phyloP scores from a whole-genome alignment of 1,284 basidiomycete genomes.

The Rhodotorula sp. region DNA sequence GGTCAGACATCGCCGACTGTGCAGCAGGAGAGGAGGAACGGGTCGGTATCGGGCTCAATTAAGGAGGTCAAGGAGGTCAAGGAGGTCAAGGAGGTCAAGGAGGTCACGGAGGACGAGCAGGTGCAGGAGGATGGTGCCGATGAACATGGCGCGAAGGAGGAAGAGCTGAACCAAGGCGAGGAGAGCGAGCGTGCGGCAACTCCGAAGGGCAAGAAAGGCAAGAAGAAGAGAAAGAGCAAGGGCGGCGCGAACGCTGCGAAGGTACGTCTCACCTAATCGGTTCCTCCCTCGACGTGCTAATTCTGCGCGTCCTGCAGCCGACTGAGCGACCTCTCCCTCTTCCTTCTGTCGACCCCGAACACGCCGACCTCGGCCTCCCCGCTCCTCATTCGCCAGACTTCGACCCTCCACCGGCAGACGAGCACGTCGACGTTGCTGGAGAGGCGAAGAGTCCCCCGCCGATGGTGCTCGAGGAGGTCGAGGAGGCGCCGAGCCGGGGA shows the following conservation, averaged over 20 bases:
- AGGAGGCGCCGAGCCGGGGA: slow-evolving; percentile 4
- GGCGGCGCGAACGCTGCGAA: slow-evolving; percentile 1
- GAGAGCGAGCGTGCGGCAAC: background rate
- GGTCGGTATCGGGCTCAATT: background rate
- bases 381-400: slow-evolving; percentile 10
- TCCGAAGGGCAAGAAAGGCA: slow-evolving; percentile 16
- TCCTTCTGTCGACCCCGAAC: slow-evolving; percentile 17
- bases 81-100: background rate
- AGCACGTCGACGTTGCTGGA: background rate
- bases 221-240: slow-evolving; percentile 28
- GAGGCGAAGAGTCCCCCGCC: slow-evolving; percentile 12
- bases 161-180: background rate
- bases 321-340: slow-evolving; percentile 8
- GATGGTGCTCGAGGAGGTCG: slow-evolving; percentile 24
- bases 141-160: background rate
- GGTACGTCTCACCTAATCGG: background rate
- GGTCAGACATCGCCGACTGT: background rate
- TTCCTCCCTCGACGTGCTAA: too few species aligned
- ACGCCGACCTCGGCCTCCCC: slow-evolving; percentile 13
- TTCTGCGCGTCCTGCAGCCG: background rate
- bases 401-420: background rate
- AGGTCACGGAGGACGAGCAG: background rate
- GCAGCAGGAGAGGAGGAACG: background rate
- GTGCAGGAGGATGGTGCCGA: background rate
- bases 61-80: too few species aligned